Evolutionary conservation across 2,329 filamentous ascomycete species (phyloP).

Genomic region (Metarhizium robertsii): DNA sequence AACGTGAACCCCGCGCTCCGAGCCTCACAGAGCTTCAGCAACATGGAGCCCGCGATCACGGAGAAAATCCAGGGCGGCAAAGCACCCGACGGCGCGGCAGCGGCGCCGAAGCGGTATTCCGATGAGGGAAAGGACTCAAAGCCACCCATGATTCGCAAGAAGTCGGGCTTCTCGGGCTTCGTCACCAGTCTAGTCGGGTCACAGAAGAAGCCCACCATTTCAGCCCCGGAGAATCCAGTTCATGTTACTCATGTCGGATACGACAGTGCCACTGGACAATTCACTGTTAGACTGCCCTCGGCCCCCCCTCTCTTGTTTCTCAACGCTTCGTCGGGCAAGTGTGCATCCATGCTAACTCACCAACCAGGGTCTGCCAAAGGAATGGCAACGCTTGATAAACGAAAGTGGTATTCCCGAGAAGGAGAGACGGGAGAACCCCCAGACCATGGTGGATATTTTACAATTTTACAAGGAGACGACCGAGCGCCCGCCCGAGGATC

Average conservation of each 20-base stretch:
- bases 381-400: slow-evolving; percentile 94
- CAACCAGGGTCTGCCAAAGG: slow-evolving; percentile 80
- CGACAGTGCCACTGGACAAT: slow-evolving; percentile 91
- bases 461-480: slow-evolving; percentile 95
- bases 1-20: slow-evolving; percentile 46
- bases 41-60: slow-evolving; percentile 28
- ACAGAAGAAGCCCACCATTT: slow-evolving; percentile 85
- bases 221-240: slow-evolving; percentile 94
- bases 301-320: background rate
- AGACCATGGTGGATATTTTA: slow-evolving; percentile 92
- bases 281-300: slow-evolving; percentile 58
- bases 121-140: slow-evolving; percentile 64
- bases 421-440: slow-evolving; percentile 90
- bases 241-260: slow-evolving; percentile 98
- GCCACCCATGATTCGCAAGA: slow-evolving; percentile 60
- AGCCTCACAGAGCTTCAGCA: slow-evolving; percentile 48
- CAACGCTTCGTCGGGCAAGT: background rate
- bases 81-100: slow-evolving; percentile 32
- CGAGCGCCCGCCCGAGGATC: slow-evolving; percentile 69
- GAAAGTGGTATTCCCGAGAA: slow-evolving; percentile 95
- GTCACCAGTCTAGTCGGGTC: slow-evolving; percentile 77
- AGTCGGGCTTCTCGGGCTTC: slow-evolving; percentile 80
- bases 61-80: slow-evolving; percentile 25
- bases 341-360: slow-evolving; percentile 9
- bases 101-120: slow-evolving; percentile 62